Evolutionary conservation across 2,329 filamentous ascomycete genomes (phyloP).

Genomic region (Diaporthe australafricana): DNA sequence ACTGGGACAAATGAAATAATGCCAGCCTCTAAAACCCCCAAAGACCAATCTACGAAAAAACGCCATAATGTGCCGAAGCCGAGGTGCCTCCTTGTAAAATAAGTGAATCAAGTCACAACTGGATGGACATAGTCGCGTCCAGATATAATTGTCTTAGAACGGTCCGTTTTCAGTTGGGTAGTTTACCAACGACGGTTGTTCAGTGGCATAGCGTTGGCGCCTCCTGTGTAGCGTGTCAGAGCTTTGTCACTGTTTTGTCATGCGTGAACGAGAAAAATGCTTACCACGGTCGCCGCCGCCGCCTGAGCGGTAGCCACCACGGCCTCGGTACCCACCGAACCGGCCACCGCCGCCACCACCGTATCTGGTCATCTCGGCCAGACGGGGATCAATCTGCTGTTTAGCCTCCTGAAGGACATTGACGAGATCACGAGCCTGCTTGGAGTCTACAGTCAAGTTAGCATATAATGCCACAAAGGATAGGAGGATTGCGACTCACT

Average conservation of each 20-base stretch:
- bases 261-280: slow-evolving; percentile 21
- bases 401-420: slow-evolving; percentile 94
- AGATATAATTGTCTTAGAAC: not conserved
- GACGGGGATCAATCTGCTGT: slow-evolving; percentile 96
- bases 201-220: slow-evolving; percentile 63
- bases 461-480: slow-evolving; percentile 37
- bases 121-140: not conserved
- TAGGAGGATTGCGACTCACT: slow-evolving; percentile 74
- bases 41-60: slow-evolving; percentile 37
- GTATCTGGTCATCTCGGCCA: slow-evolving; percentile 95
- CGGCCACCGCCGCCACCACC: slow-evolving; percentile 85
- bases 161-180: not conserved
- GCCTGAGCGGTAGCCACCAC: slow-evolving; percentile 58
- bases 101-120: slow-evolving; percentile 19
- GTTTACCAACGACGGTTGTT: slow-evolving; percentile 64
- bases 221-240: slow-evolving; percentile 40
- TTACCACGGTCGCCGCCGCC: slow-evolving; percentile 54
- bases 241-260: slow-evolving; percentile 32
- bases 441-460: slow-evolving; percentile 73
- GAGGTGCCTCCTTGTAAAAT: slow-evolving; percentile 28
- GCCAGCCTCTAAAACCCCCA: slow-evolving; percentile 36
- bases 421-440: slow-evolving; percentile 97
- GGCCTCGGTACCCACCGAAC: slow-evolving; percentile 77
- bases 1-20: slow-evolving; percentile 32
- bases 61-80: slow-evolving; percentile 36